Evolutionary conservation across 2,329 filamentous ascomycete species (phyloP).

Genomic region (Penicillium paneum): DNA sequence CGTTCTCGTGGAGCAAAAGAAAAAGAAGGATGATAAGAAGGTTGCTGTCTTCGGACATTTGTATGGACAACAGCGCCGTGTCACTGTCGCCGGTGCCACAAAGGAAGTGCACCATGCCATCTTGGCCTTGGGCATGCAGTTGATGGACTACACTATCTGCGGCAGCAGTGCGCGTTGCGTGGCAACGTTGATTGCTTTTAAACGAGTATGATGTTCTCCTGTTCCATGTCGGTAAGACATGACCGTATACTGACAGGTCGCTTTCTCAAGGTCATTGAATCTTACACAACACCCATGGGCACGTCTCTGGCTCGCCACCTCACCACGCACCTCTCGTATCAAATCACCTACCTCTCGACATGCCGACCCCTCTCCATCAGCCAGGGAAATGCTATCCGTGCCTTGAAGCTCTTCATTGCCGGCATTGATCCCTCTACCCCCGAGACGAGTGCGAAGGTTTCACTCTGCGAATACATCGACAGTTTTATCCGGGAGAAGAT

Average conservation of each 20-base stretch:
- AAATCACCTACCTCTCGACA: slow-evolving; percentile 91
- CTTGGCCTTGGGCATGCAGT: slow-evolving; percentile 80
- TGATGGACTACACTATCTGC: slow-evolving; percentile 81
- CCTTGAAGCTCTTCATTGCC: slow-evolving; percentile 88
- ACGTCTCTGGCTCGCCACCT: slow-evolving; percentile 87
- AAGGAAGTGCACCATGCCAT: slow-evolving; percentile 83
- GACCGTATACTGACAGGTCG: slow-evolving; percentile 14
- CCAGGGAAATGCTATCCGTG: slow-evolving; percentile 94
- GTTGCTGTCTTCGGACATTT: slow-evolving; percentile 79
- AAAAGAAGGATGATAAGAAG: slow-evolving; percentile 62
- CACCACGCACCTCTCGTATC: slow-evolving; percentile 85
- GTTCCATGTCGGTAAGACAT: not conserved
- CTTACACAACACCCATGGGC: slow-evolving; percentile 84
- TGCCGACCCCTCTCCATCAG: slow-evolving; percentile 95
- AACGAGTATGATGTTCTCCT: slow-evolving; percentile 58
- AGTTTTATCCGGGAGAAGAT: slow-evolving; percentile 88
- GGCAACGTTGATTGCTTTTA: slow-evolving; percentile 83
- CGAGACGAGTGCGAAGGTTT: slow-evolving; percentile 76
- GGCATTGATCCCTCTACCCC: slow-evolving; percentile 82
- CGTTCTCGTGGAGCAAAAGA: slow-evolving; percentile 42
- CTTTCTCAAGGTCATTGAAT: slow-evolving; percentile 69
- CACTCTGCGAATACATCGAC: slow-evolving; percentile 78
- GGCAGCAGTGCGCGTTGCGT: slow-evolving; percentile 87
- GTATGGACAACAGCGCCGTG: slow-evolving; percentile 69
- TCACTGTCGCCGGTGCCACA: slow-evolving; percentile 57